These are phyloP conservation scores for Suhomyces kilbournensis DNA, from an alignment of 805 yeast genomes.

Conservation along the genomic window DNA sequence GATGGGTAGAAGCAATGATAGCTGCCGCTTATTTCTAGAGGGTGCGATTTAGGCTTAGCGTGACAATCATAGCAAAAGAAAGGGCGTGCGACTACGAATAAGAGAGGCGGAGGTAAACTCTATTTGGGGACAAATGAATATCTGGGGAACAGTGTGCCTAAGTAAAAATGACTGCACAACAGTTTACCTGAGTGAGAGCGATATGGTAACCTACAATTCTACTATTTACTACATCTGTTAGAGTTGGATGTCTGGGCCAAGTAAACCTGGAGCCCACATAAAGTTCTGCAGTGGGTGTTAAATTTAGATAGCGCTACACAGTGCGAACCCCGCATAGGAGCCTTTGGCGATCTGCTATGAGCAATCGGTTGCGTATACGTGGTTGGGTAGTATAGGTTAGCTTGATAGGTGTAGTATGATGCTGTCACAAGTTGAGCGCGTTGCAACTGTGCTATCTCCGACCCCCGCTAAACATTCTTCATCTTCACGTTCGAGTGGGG, in stretches of 20 bases:
- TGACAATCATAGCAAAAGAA: background rate
- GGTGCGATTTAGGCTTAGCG: background rate
- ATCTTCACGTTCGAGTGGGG: background rate
- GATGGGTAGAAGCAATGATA: background rate
- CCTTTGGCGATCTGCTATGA: background rate
- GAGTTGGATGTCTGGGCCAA: too few species aligned
- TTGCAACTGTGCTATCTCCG: background rate
- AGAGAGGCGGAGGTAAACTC: background rate
- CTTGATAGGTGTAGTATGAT: too few species aligned
- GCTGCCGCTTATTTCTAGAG: background rate
- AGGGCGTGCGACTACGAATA: background rate
- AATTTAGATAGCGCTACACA: background rate
- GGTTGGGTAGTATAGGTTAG: background rate
- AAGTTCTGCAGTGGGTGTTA: background rate
- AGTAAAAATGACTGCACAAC: background rate
- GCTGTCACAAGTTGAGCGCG: too few species aligned
- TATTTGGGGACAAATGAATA: background rate
- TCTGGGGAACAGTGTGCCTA: background rate
- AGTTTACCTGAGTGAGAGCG: background rate
- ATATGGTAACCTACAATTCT: background rate
- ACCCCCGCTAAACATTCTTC: background rate
- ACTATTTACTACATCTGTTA: too few species aligned
- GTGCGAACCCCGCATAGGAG: background rate
- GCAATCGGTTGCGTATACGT: background rate
- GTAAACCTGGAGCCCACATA: background rate